Percentiles rank a stretch among this genome's conserved stretches.
Evolutionary conservation across 306 rosid species (phyloP).

Genomic region (Vigna mungo): DNA sequence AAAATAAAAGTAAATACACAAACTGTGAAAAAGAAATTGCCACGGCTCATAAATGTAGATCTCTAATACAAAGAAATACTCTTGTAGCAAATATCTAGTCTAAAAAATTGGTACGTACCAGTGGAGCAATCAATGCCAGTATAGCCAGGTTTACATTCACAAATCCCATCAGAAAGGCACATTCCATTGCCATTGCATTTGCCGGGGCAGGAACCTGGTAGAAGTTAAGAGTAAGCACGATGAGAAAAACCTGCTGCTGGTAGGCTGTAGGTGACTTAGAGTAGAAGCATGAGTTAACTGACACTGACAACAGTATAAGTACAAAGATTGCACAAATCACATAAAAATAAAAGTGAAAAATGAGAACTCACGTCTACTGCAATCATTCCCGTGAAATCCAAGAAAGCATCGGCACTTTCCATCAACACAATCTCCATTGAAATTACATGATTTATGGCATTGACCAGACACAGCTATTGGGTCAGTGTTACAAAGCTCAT

Average conservation of each 20-base stretch:
- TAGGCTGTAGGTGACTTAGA: conserved; percentile 24
- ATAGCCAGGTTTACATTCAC: conserved; percentile 81
- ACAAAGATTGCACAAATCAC: conserved; percentile 13
- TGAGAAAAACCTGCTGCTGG: conserved; percentile 14
- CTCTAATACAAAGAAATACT: conserved; percentile 17
- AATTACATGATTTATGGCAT: conserved; percentile 78
- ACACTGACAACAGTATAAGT: not conserved
- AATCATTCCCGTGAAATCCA: conserved; percentile 83
- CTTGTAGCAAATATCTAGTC: conserved; percentile 14
- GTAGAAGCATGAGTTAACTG: not conserved
- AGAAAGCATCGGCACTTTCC: conserved; percentile 88
- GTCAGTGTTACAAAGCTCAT: conserved; percentile 77
- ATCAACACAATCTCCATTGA: conserved; percentile 93
- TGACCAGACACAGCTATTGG: conserved; percentile 62
- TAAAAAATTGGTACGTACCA: conserved; percentile 54
- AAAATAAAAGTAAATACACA: not conserved
- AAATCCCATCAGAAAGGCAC: conserved; percentile 84
- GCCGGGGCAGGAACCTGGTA: conserved; percentile 77
- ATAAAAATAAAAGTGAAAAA: conserved; percentile 30
- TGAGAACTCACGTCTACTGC: conserved; percentile 79
- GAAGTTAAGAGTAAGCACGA: conserved; percentile 14
- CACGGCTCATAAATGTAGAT: not conserved
- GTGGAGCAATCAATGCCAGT: conserved; percentile 96
- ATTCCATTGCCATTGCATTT: conserved; percentile 77
- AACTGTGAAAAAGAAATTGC: not conserved